Percentiles rank a stretch among this genome's conserved stretches.
These are phyloP conservation scores for Gossypium arboreum DNA, from an alignment of 345 rosid species.

Conservation along the genomic window DNA sequence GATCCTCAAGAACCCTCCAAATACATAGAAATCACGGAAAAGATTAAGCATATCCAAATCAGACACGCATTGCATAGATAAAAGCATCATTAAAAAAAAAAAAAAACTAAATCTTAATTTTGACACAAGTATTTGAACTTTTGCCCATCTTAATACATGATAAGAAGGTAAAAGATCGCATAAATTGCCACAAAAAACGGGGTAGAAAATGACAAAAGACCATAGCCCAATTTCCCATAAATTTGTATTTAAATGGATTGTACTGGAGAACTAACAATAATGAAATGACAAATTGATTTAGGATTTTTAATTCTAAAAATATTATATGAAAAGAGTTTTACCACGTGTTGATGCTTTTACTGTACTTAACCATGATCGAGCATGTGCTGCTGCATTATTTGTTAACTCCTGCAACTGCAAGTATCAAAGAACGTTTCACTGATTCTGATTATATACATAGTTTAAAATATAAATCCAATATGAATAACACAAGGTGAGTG, in stretches of 20 bases:
- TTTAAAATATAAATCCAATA: not conserved
- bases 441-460: not conserved
- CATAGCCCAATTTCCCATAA: not conserved
- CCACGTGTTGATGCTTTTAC: conserved; percentile 71
- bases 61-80: not conserved
- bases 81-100: too few species aligned
- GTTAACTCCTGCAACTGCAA: conserved; percentile 69
- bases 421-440: conserved; percentile 18
- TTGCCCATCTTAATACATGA: not conserved
- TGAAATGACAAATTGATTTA: conserved; percentile 3
- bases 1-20: too few species aligned
- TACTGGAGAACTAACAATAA: not conserved
- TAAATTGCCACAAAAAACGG: not conserved
- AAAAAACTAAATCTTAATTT: not conserved
- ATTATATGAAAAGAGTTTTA: conserved; percentile 17
- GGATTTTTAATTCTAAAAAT: not conserved
- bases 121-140: not conserved
- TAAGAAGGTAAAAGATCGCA: not conserved
- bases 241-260: too few species aligned
- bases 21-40: too few species aligned
- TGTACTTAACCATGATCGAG: conserved; percentile 63
- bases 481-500: not conserved
- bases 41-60: not conserved
- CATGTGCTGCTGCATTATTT: conserved; percentile 55
- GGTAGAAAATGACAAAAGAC: not conserved